Percentiles rank a stretch among this genome's conserved stretches.
Evolutionary conservation across 2,329 filamentous ascomycete genomes (phyloP).

Genomic region (Fusarium zealandicum): DNA sequence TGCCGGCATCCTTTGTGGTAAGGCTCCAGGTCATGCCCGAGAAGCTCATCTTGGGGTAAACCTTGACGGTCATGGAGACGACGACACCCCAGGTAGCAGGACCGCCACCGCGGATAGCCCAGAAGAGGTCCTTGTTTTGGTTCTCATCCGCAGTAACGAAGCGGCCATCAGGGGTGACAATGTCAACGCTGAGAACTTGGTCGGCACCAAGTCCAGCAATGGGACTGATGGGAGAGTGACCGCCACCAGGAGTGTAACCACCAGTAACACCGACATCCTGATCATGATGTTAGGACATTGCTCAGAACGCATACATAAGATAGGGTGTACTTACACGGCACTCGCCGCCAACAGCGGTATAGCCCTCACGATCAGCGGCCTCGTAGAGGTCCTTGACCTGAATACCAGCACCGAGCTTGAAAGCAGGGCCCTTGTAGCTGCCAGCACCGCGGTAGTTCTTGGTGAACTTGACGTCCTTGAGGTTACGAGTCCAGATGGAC

Average conservation of each 20-base stretch:
- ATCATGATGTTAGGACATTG: too few relatives aligned
- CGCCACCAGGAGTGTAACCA: conserved; percentile 50
- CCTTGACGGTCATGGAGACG: conserved; percentile 45
- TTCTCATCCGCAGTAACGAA: conserved; percentile 50
- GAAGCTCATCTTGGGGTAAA: conserved; percentile 44
- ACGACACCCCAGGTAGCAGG: conserved; percentile 51
- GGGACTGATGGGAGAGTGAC: conserved; percentile 56
- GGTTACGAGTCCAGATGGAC: conserved; percentile 62
- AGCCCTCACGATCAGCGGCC: conserved; percentile 53
- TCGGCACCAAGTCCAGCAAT: conserved; percentile 54
- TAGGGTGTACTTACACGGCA: conserved; percentile 46
- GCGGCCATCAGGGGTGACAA: conserved; percentile 54
- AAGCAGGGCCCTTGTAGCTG: conserved; percentile 53
- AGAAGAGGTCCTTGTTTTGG: conserved; percentile 56
- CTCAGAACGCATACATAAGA: too few relatives aligned
- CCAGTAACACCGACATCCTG: conserved; percentile 41
- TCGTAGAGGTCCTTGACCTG: conserved; percentile 61
- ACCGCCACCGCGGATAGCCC: conserved; percentile 57
- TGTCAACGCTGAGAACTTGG: conserved; percentile 56
- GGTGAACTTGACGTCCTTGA: conserved; percentile 50
- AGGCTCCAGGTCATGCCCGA: conserved; percentile 49
- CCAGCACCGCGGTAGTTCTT: conserved; percentile 32
- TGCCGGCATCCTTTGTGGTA: conserved; percentile 40
- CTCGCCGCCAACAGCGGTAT: conserved; percentile 60
- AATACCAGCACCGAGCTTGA: conserved; percentile 63